Base-by-base conservation (phyloP, 495 filamentous ascomycete genomes). In the Lindgomyces ingoldianus region DNA sequence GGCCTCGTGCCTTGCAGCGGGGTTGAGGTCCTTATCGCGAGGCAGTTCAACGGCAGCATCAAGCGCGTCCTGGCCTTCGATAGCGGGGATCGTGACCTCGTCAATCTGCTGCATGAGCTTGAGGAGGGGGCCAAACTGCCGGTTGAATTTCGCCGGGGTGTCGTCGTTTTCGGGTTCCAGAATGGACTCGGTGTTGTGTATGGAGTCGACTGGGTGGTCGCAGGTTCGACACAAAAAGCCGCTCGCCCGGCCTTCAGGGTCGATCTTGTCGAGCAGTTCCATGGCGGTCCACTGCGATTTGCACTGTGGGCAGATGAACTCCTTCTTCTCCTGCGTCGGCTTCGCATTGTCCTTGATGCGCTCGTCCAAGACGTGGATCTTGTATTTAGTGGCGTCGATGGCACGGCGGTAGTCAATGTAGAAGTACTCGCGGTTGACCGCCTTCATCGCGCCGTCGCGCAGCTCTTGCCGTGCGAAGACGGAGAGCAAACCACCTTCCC, bases 321-420 rank as follows among this genome's bases (percentile, higher is more conserved):
- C 93, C 75, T 96, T 96, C 68, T 88, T 85, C 73, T 98, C 95
- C 29, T 87, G 18, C 26, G 83, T 86, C 1, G 91, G 90, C 27
- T 87, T 86, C 57, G 90, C 88, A 60, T 89, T 86, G 14, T 84
- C 82, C 73, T 96, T 91, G 65, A 98, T 91, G 21, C 85, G 85
- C 72, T 91, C 89, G 55, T 91, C 91, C 60, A 96, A 79, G 51
- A 85, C 84, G 73, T 91, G 91, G 55, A 96, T 87, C 66, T 90
- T 88, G 79, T 89, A 99, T 71, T 99, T 99, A 79, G 96, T 92
- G 14, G 91, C 92, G 75, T 99, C 94, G 74, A 99, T 89, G 57
- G 92, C 90, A 39, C 89, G 90, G 55, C 93, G 91, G 69, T 94
- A 91, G 71, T 96, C 91, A 77, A 99, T 91, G 77, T 89, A 99